Percentiles rank a stretch among this genome's conserved stretches.
These are phyloP conservation scores for Dictyostelium intermedium DNA, from an alignment of 78 protist genomes.

Conservation along the genomic window DNA sequence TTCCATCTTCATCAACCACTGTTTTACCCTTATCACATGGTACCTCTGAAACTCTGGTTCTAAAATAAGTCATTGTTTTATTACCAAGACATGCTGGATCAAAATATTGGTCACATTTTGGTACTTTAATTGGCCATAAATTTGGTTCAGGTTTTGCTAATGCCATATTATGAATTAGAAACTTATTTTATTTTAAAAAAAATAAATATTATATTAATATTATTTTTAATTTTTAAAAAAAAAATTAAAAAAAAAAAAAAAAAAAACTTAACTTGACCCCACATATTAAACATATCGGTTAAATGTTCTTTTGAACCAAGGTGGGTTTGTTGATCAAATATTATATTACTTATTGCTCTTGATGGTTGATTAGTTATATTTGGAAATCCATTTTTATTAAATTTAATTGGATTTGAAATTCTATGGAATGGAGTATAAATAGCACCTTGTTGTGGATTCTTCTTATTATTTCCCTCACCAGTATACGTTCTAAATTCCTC, in stretches of 20 bases:
- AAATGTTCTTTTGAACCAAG: slow-evolving; percentile 25
- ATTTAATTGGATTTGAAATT: neutral
- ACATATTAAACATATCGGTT: slow-evolving; percentile 70
- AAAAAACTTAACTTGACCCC: slow-evolving; percentile 66
- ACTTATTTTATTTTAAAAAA: slow-evolving; percentile 25
- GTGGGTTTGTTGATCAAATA: slow-evolving; percentile 8
- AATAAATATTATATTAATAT: neutral
- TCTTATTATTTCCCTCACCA: slow-evolving; percentile 48
- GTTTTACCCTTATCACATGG: slow-evolving; percentile 1
- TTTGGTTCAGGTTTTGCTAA: slow-evolving; percentile 6
- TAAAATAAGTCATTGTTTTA: slow-evolving; percentile 28
- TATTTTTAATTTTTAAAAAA: neutral
- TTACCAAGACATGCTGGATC: slow-evolving; percentile 74
- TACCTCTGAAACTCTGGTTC: slow-evolving; percentile 23
- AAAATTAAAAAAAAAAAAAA: neutral
- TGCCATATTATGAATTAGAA: slow-evolving; percentile 69
- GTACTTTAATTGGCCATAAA: slow-evolving; percentile 47
- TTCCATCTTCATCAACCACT: neutral
- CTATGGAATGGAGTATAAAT: slow-evolving; percentile 25
- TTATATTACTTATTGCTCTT: slow-evolving; percentile 45
- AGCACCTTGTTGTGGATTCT: slow-evolving; percentile 17
- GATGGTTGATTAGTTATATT: slow-evolving; percentile 25
- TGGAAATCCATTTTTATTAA: neutral
- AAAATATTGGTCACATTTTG: slow-evolving; percentile 60
- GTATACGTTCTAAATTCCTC: slow-evolving; percentile 67